Evolutionary conservation across 306 rosid species (phyloP), one percentile per base, ranked within the genome.

Genomic region (Vicia sativa): DNA sequence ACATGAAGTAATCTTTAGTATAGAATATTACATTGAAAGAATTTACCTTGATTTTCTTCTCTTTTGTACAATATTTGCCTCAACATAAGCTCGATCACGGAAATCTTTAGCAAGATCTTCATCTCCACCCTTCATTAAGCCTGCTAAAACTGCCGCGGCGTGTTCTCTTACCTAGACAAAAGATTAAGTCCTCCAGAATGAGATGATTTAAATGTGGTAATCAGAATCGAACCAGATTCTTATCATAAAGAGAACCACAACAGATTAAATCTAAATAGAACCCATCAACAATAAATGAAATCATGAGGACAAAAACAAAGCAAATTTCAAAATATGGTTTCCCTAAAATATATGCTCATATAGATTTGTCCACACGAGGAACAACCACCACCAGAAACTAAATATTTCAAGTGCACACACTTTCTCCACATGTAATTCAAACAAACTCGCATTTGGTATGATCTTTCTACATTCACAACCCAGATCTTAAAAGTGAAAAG

Each of bases 41-140:
- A 66, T 50, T 54, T 73, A 93, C 99, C 99, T 85, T 35, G 23
- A 84, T 62, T 85, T 90, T 79, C 85, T 90, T 82, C 82, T 93
- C 78, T 77, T 85, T 4, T 77, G 91, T 35, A 90, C 85, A 74
- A 0, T 43, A 74, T 68, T 76, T 67, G 95, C 97, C 77, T 83
- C 89, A 6, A 15, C 57, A 62, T 83, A 93, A 38, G 96, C 97
- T 88, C 87, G 87, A 63, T 85, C 81, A 49, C 97, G 95, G 76
- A 93, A 93, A 68, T 88, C 95, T 75, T 72, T 81, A 41, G 97
- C 96, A 56, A 90, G 83, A 79, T 82, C 89, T 81, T 90, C 96
- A 81, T 93, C 97, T 53, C 99, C 99, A 42, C 99, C 96, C 83
- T 88, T 93, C 95, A 91, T 85, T 82, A 93, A 86, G 62, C 99